These are phyloP conservation scores for Alliaria petiolata DNA, from an alignment of 345 rosid species.

Conservation along the genomic window DNA sequence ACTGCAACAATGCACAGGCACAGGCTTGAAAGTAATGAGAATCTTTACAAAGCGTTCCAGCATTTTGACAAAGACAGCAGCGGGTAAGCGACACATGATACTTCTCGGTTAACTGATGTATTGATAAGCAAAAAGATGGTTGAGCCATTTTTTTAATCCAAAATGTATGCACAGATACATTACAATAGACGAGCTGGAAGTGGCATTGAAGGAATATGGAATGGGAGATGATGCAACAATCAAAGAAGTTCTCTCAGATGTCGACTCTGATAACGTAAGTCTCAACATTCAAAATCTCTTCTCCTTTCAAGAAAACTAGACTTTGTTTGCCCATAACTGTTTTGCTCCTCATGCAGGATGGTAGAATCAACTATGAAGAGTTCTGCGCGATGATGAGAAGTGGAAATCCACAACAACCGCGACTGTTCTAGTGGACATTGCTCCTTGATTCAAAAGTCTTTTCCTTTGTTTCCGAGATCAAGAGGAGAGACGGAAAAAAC, in stretches of 20 bases:
- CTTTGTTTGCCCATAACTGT: neutral
- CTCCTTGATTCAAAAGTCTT: constrained; percentile 1
- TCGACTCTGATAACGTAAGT: constrained; percentile 79
- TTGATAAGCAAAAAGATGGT: neutral
- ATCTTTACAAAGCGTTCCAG: constrained; percentile 85
- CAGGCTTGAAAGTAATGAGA: constrained; percentile 77
- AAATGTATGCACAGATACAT: constrained; percentile 51
- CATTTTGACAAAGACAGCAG: constrained; percentile 89
- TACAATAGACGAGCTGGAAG: constrained; percentile 75
- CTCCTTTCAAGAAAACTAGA: neutral
- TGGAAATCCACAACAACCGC: constrained; percentile 56
- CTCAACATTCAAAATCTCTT: neutral
- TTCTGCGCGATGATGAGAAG: constrained; percentile 88
- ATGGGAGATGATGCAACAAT: constrained; percentile 76
- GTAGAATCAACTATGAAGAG: constrained; percentile 81
- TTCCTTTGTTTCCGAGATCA: neutral
- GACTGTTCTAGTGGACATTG: constrained; percentile 37
- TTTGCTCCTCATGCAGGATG: constrained; percentile 58
- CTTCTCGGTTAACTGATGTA: neutral
- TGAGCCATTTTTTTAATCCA: no score
- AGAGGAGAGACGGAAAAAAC: neutral
- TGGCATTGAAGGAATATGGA: constrained; percentile 74
- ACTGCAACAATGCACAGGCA: constrained; percentile 93
- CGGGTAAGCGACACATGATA: constrained; percentile 49
- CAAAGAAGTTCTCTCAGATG: constrained; percentile 85